Percentiles rank a stretch among this genome's conserved stretches.
Evolutionary conservation across 2,329 filamentous ascomycete genomes (phyloP).

Genomic region (Diaporthe velutina): DNA sequence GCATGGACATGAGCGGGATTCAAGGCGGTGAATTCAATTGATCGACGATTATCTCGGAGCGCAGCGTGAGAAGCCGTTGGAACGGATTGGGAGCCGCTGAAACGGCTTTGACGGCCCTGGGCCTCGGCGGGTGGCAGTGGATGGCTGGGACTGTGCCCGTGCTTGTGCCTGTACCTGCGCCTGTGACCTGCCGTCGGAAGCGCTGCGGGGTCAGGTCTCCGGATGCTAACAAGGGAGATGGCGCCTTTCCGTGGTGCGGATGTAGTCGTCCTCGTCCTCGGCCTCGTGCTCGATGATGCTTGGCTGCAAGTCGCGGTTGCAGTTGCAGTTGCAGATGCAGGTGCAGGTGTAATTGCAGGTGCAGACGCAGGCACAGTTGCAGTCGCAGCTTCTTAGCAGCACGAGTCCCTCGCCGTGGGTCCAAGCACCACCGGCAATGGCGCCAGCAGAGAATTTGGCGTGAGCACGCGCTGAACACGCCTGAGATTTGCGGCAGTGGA

Average conservation of each 20-base stretch:
- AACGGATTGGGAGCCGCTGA: conserved; percentile 55
- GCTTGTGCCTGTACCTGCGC: background rate
- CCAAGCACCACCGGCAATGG: conserved; percentile 16
- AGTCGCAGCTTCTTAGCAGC: conserved; percentile 13
- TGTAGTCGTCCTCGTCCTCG: background rate
- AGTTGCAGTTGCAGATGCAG: conserved; percentile 18
- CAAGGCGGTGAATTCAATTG: conserved; percentile 37
- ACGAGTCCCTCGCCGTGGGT: conserved; percentile 24
- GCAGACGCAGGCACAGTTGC: conserved; percentile 8
- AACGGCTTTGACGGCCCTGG: conserved; percentile 55
- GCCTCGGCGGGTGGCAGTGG: conserved; percentile 31
- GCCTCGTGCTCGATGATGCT: conserved; percentile 10
- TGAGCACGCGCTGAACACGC: conserved; percentile 13
- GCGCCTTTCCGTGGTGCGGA: conserved; percentile 8
- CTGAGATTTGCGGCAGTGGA: conserved; percentile 35
- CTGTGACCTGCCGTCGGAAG: conserved; percentile 18
- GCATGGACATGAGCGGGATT: conserved; percentile 12
- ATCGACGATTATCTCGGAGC: conserved; percentile 41
- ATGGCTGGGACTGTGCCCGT: conserved; percentile 14
- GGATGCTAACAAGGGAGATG: background rate
- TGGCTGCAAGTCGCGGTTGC: conserved; percentile 17
- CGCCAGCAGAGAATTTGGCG: background rate
- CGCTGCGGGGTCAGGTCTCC: conserved; percentile 20
- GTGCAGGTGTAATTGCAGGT: background rate
- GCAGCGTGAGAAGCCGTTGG: conserved; percentile 63